Conservation (phyloP, 2,329 filamentous ascomycete genomes). For the Trichophyton rubrum region DNA sequence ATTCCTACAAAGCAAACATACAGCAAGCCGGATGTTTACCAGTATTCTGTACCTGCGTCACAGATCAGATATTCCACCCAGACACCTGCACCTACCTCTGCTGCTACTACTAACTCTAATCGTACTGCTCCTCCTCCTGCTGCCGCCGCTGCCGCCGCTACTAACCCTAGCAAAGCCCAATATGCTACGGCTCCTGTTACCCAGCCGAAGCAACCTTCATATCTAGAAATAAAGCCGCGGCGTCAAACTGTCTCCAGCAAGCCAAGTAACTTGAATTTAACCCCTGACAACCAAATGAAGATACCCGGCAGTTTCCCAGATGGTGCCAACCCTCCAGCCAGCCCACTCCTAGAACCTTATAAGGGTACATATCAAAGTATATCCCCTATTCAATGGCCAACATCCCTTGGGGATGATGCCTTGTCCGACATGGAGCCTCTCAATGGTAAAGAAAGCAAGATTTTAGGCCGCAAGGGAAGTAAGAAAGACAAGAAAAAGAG, state of each 20-base stretch:
- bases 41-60: conserved; percentile 29
- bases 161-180: conserved; percentile 6
- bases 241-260: conserved; percentile 11
- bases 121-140: background rate
- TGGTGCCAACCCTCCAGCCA: conserved; percentile 50
- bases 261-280: conserved; percentile 26
- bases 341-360: conserved; percentile 82
- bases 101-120: background rate
- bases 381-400: conserved; percentile 83
- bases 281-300: conserved; percentile 27
- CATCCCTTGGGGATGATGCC: conserved; percentile 47
- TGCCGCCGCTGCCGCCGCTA: background rate
- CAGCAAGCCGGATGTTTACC: conserved; percentile 23
- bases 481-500: conserved; percentile 18
- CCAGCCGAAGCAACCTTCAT: conserved; percentile 15
- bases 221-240: conserved; percentile 17
- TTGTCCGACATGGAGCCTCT: conserved; percentile 39
- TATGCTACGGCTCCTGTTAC: conserved; percentile 18
- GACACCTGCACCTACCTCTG: background rate
- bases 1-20: conserved; percentile 17
- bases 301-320: conserved; percentile 20
- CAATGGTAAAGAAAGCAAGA: conserved; percentile 20
- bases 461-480: conserved; percentile 24
- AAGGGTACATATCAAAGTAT: conserved; percentile 88
- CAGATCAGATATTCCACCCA: conserved; percentile 30